These are phyloP conservation scores for Camellia japonica DNA, from an alignment of 148 eudicot species.

Conservation along the genomic window DNA sequence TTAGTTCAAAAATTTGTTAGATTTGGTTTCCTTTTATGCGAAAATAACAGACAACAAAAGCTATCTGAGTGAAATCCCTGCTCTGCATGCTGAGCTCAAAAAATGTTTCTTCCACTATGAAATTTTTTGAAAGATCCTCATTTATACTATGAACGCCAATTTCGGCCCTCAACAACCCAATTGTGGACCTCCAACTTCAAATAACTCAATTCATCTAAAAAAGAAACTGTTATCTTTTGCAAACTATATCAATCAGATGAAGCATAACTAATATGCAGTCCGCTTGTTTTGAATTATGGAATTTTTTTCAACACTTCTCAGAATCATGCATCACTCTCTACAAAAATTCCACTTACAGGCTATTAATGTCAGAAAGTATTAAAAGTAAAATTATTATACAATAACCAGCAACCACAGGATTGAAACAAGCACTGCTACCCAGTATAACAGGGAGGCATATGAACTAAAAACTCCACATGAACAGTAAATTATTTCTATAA, in stretches of 20 bases:
- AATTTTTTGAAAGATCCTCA: not conserved
- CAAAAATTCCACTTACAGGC: not conserved
- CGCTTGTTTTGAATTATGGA: not conserved
- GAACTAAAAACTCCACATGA: not conserved
- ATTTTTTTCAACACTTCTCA: not conserved
- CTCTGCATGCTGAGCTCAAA: not conserved
- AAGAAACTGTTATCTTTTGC: not conserved
- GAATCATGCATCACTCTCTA: not conserved
- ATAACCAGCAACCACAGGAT: not conserved
- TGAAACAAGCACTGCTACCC: not conserved
- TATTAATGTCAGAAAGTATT: not conserved
- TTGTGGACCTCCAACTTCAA: not conserved
- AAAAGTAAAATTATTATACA: not conserved
- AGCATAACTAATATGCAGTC: not conserved
- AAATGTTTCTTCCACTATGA: not conserved
- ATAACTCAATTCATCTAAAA: not conserved
- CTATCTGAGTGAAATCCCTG: not conserved
- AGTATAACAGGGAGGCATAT: not conserved
- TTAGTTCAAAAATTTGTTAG: not conserved
- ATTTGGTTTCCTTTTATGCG: too few species aligned
- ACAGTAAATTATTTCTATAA: not conserved
- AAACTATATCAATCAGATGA: not conserved
- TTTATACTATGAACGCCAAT: not conserved
- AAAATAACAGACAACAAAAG: not conserved
- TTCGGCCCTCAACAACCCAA: not conserved